Evolutionary conservation across 768 basidiomycete species (phyloP).

Genomic region (Pulveroboletus sp.): DNA sequence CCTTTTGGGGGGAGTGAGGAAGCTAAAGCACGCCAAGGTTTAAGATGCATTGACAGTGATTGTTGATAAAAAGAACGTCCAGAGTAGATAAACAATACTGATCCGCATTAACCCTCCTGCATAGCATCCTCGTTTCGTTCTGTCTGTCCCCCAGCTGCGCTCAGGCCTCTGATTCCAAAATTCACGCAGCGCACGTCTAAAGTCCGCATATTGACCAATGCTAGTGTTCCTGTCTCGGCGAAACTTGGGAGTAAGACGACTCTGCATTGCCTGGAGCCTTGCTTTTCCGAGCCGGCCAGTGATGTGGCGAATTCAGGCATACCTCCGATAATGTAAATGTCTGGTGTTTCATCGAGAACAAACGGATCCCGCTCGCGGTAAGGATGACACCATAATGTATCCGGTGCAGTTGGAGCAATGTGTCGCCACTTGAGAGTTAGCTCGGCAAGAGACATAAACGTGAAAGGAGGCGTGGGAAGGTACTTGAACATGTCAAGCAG

Average conservation of each 20-base stretch:
- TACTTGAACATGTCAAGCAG: slow-evolving; percentile 96
- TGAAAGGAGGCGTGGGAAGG: slow-evolving; percentile 65
- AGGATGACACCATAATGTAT: slow-evolving; percentile 98
- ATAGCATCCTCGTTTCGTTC: slow-evolving; percentile 15
- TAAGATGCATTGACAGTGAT: too few species aligned
- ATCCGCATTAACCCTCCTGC: slow-evolving; percentile 22
- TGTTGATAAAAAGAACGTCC: too few species aligned
- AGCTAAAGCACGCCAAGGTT: too few species aligned
- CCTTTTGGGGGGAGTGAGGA: too few species aligned
- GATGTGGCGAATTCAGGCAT: slow-evolving; percentile 81
- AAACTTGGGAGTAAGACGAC: slow-evolving; percentile 84
- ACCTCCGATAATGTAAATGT: slow-evolving; percentile 91
- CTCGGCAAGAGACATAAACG: slow-evolving; percentile 71
- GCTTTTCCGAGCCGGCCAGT: slow-evolving; percentile 46
- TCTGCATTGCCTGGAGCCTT: slow-evolving; percentile 47
- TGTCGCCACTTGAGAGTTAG: slow-evolving; percentile 91
- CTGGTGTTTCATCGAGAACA: slow-evolving; percentile 78
- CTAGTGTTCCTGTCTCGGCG: slow-evolving; percentile 71
- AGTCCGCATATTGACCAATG: slow-evolving; percentile 76
- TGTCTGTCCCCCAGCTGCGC: slow-evolving; percentile 14
- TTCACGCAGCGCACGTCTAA: slow-evolving; percentile 64
- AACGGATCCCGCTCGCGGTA: slow-evolving; percentile 89
- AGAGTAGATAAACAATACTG: not conserved
- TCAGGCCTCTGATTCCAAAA: slow-evolving; percentile 47
- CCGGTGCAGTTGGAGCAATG: slow-evolving; percentile 97